Conservation (phyloP, 768 basidiomycete species). For the Macrolepiota dolichaula region DNA sequence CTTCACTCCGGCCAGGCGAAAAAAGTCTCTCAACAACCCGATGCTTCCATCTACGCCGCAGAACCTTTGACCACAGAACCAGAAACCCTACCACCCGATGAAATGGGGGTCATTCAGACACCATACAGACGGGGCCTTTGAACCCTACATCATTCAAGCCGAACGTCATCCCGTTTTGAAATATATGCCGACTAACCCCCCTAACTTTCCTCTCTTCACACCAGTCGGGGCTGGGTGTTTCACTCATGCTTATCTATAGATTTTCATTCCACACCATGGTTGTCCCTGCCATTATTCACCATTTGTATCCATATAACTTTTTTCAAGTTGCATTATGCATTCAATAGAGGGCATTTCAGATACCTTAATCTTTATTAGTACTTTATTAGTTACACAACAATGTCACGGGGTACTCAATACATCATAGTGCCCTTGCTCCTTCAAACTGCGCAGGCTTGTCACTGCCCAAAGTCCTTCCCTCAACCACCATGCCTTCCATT, state of each 20-base stretch:
- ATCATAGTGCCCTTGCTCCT: background rate
- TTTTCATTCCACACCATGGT: background rate
- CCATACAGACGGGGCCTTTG: background rate
- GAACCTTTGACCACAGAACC: constrained; percentile 39
- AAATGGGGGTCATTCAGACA: constrained; percentile 1
- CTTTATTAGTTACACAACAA: background rate
- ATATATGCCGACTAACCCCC: background rate
- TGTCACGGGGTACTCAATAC: background rate
- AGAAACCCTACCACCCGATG: constrained; percentile 25
- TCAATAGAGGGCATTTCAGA: background rate
- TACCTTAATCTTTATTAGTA: background rate
- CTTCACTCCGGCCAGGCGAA: background rate
- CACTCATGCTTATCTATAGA: background rate
- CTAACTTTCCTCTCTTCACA: too few species aligned
- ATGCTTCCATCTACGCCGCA: constrained; percentile 16
- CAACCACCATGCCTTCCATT: constrained; percentile 13
- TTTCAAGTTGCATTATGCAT: background rate
- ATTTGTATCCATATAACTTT: background rate
- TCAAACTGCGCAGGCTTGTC: background rate
- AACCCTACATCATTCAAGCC: background rate
- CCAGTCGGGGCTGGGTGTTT: too few species aligned
- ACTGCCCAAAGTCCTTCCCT: too few species aligned
- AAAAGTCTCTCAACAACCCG: background rate
- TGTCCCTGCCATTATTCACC: background rate
- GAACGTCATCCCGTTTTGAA: background rate